Conservation (phyloP, 148 eudicot species). For the Rhododendron henanense region DNA sequence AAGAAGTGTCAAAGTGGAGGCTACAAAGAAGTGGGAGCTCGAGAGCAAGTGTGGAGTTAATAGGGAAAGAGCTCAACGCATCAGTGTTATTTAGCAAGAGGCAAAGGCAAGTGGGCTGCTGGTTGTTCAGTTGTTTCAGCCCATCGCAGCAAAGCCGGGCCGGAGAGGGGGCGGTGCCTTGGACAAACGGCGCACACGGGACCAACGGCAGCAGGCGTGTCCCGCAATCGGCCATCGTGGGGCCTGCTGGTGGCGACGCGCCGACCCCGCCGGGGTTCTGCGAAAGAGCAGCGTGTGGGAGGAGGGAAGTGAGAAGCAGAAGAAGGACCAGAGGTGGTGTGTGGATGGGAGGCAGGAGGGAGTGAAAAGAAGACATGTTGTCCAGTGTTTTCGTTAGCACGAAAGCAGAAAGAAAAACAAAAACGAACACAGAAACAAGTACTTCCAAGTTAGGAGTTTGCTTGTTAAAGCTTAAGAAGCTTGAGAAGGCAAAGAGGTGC, state of each 20-base stretch:
- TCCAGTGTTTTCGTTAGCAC: neutral
- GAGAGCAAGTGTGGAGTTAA: constrained; percentile 60
- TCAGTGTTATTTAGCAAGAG: constrained; percentile 47
- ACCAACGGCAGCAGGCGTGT: constrained; percentile 41
- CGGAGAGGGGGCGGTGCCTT: constrained; percentile 44
- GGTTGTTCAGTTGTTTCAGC: constrained; percentile 35
- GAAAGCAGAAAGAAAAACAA: neutral
- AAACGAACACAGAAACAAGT: neutral
- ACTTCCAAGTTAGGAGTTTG: neutral
- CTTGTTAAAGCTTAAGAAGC: neutral
- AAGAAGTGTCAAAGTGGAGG: constrained; percentile 37
- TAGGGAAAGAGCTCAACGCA: constrained; percentile 49
- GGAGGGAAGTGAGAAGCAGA: constrained; percentile 14
- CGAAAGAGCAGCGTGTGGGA: constrained; percentile 19
- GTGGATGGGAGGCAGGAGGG: neutral
- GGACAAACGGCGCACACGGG: constrained; percentile 59
- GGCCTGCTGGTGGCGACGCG: constrained; percentile 19
- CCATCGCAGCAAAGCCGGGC: constrained; percentile 46
- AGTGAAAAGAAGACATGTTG: constrained; percentile 16
- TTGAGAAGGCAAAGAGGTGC: neutral
- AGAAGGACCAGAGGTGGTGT: constrained; percentile 15
- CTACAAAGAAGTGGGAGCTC: constrained; percentile 54
- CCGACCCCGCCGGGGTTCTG: constrained; percentile 18
- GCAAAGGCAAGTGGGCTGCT: constrained; percentile 55
- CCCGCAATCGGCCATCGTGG: constrained; percentile 40